Evolutionary conservation across 257 asterid genomes (phyloP).

Genomic region (Penstemon davidsonii): DNA sequence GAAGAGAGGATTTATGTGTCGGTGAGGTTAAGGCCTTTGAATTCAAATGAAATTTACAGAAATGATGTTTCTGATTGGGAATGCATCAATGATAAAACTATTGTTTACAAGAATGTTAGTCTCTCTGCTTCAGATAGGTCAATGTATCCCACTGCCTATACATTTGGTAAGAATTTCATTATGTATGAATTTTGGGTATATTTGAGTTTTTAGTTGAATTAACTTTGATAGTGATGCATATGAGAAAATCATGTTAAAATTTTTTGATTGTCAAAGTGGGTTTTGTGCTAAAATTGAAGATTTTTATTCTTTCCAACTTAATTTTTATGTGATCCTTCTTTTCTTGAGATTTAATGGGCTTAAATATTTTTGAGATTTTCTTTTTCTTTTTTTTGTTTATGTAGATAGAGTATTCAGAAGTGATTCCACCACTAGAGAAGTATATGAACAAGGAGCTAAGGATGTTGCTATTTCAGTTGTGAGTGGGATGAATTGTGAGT

Average conservation of each 20-base stretch:
- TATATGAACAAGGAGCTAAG: constrained; percentile 86
- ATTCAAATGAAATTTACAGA: constrained; percentile 64
- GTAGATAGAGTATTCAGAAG: constrained; percentile 81
- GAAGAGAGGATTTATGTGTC: constrained; percentile 89
- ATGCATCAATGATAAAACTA: constrained; percentile 73
- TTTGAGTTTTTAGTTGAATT: not conserved
- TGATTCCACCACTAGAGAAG: constrained; percentile 76
- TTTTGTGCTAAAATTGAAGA: not conserved
- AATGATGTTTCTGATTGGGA: constrained; percentile 96
- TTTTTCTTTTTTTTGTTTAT: constrained; percentile 2
- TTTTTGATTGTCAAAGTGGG: constrained; percentile 2
- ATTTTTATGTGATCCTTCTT: not conserved
- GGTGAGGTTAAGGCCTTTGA: constrained; percentile 89
- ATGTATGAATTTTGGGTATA: not conserved
- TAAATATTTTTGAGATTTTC: constrained; percentile 1
- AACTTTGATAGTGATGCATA: constrained; percentile 16
- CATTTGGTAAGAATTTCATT: constrained; percentile 65
- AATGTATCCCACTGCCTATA: constrained; percentile 77
- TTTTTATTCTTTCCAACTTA: constrained; percentile 11
- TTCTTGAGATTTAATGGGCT: constrained; percentile 14
- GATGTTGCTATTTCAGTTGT: constrained; percentile 87
- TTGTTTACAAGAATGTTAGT: constrained; percentile 71
- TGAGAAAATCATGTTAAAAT: constrained; percentile 18
- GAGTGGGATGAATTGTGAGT: constrained; percentile 84
- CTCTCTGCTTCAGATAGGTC: constrained; percentile 78